Conservation (phyloP, 2,329 filamentous ascomycete species). For the Fusarium sororula region DNA sequence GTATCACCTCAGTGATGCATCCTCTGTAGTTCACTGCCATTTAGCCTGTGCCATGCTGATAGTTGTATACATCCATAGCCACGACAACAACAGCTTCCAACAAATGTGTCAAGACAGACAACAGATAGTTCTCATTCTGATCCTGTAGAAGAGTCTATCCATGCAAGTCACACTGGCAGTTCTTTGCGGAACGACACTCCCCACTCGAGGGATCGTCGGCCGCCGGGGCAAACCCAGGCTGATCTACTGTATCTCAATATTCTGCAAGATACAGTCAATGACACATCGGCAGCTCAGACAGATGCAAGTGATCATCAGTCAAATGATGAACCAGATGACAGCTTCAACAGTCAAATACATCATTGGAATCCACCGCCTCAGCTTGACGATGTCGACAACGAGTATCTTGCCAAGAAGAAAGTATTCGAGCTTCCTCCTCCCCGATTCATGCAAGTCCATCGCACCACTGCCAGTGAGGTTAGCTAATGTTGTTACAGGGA, state of each 20-base stretch:
- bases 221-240: background rate
- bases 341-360: background rate
- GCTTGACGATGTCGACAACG: slow-evolving; percentile 16
- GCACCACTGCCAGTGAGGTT: accelerated
- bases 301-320: background rate
- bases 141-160: background rate
- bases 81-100: background rate
- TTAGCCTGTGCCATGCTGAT: background rate
- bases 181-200: background rate
- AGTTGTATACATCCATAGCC: background rate
- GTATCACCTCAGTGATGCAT: background rate
- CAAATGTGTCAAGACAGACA: background rate
- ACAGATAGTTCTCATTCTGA: background rate
- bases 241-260: slow-evolving; percentile 31
- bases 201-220: background rate
- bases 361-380: slow-evolving; percentile 5
- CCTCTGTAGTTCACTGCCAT: background rate
- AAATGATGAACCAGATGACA: background rate
- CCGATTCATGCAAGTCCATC: background rate
- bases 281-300: accelerated
- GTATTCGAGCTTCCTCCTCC: slow-evolving; percentile 26
- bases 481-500: background rate
- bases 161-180: background rate
- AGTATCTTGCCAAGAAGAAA: slow-evolving; percentile 28
- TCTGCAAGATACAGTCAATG: slow-evolving; percentile 13